These are phyloP conservation scores for Tricladium varicosporioides DNA, from an alignment of 2,329 filamentous ascomycete genomes.

Conservation along the genomic window DNA sequence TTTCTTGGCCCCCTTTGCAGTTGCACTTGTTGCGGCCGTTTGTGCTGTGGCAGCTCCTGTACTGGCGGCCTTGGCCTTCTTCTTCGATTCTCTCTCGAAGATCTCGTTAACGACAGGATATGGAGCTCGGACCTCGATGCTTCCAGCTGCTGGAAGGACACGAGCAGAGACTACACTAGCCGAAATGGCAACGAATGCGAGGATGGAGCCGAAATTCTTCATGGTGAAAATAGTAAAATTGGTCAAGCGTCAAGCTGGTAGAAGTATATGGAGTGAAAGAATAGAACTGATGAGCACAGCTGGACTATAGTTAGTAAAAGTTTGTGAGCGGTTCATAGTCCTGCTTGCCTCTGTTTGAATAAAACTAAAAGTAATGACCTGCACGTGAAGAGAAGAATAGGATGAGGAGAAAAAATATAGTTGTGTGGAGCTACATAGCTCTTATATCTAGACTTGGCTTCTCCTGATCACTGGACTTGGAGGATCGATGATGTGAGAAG, in stretches of 20 bases:
- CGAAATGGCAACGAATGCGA: conserved; percentile 38
- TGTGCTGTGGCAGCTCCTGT: not conserved
- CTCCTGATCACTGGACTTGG: conserved; percentile 7
- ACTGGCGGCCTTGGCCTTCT: not conserved
- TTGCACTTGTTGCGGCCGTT: not conserved
- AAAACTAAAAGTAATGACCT: conserved; percentile 27
- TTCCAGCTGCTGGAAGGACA: conserved; percentile 22
- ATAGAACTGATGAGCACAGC: conserved; percentile 30
- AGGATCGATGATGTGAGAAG: conserved; percentile 11
- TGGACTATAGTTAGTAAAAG: conserved; percentile 20
- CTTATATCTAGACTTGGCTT: conserved; percentile 20
- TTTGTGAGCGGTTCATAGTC: not conserved
- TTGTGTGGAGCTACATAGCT: conserved; percentile 7
- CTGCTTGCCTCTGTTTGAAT: conserved; percentile 25
- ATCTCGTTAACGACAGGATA: conserved; percentile 17
- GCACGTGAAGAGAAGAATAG: conserved; percentile 23
- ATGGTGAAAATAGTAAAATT: conserved; percentile 33
- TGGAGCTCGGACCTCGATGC: conserved; percentile 23
- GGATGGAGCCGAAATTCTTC: conserved; percentile 40
- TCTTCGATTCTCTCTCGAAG: not conserved
- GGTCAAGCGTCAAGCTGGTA: conserved; percentile 25
- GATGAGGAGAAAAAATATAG: conserved; percentile 16
- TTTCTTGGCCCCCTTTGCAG: conserved; percentile 21
- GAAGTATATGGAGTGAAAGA: conserved; percentile 21
- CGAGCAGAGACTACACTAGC: conserved; percentile 35